These are phyloP conservation scores for Fraxinus paxiana DNA, from an alignment of 305 asterid genomes.

Conservation along the genomic window DNA sequence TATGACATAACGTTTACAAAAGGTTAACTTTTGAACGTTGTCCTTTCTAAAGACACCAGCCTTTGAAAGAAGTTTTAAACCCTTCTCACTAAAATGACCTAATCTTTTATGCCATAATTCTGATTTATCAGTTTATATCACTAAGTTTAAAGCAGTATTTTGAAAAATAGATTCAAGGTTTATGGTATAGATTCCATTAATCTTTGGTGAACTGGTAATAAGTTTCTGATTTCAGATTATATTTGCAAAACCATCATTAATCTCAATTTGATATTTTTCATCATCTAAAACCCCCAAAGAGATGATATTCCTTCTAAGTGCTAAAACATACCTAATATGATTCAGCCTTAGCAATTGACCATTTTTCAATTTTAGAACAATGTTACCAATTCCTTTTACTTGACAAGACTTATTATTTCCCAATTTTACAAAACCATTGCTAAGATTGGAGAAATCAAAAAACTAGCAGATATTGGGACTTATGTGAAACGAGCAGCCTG, in stretches of 20 bases:
- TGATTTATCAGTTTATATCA: neutral
- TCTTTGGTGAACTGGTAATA: no score
- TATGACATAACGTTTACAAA: neutral
- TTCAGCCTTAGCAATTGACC: neutral
- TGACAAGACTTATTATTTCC: neutral
- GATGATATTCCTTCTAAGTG: neutral
- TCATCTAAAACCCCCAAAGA: neutral
- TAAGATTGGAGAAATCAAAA: neutral
- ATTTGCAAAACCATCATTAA: neutral
- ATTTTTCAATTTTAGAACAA: neutral
- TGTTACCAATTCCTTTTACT: neutral
- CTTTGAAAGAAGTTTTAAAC: neutral
- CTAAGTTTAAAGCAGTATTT: no score
- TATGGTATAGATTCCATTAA: neutral
- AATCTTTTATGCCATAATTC: neutral
- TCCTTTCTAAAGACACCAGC: neutral
- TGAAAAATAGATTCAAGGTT: neutral
- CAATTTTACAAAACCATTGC: neutral
- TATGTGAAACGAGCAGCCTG: neutral
- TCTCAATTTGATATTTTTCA: neutral
- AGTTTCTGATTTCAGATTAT: neutral
- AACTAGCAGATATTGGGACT: neutral
- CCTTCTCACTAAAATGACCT: neutral
- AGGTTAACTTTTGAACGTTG: no score
- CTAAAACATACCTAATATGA: neutral